Base-by-base conservation (phyloP, 108 stramenopile species). In the Stephanodiscus minutulus region DNA sequence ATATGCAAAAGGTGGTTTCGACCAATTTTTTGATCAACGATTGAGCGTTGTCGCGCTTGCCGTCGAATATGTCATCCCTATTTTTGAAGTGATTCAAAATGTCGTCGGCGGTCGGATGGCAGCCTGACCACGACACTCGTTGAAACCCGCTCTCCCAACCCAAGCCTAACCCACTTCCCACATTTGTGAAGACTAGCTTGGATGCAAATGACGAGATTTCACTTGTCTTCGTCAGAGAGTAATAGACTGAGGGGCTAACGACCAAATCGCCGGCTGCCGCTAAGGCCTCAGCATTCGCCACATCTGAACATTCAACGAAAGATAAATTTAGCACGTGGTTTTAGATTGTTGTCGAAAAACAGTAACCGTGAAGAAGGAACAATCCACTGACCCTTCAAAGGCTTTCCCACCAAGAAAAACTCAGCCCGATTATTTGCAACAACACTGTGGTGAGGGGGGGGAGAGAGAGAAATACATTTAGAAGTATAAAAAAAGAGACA, bases 391-490 rank as follows among this genome's bases (percentile, higher is more conserved):
- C 67, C 67, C 44, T 68, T 68, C 67, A 73, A 41, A 11, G 72
- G 72, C 56, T 64, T 39, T 13, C 72, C 72, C 10, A 73, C 59
- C 39, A 73, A 41, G 55, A 73, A 69, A 56, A 73, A 73, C 56
- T 73, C 66, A 13, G 68, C 57, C 24, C 72, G 72, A 68, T 64
- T 65, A 36, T 64, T 55, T 24, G 70, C 64, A 11, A 53, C 49
- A 22, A 71, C 70, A 65, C 66, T 44, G 15, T 12, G 43, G 15
- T 11, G 43, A 17, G 43, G 2, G 13, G 13, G 12, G 13, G 43
- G 15, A 2, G 43, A 15, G 43, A 1, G 15, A 15, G 13, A 15
- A 13, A 44, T 13, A 17, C 2, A 11, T 8, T 39, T 3, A 44
- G 43, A 13, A 44, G 13, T 15, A 15, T 44, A 12, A 3, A 44